Evolutionary conservation across 139 green algal genomes (phyloP), one percentile per base, ranked within the genome.

Genomic region (Tetradesmus lagerheimii): DNA sequence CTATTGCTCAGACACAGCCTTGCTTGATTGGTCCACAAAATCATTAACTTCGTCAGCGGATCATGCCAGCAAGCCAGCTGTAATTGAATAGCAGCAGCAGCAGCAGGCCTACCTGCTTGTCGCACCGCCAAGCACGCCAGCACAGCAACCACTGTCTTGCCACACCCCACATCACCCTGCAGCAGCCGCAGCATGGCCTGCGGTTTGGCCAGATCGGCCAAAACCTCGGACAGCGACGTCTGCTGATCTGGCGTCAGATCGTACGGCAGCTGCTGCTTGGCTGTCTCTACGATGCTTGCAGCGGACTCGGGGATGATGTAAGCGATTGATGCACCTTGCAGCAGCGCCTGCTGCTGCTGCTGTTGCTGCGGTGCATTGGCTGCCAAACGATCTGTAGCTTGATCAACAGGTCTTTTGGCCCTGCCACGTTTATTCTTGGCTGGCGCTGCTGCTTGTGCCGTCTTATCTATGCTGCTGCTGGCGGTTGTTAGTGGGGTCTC

Each of bases 81-180:
- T 27, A 86, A 84, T 88, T 11, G 35, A n/a, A 67, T 16, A n/a
- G 34, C 0, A 64, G 23, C n/a, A 34, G 4, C 14, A 38, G 57
- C 57, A 57, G 35, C 35, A n/a, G 14, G 0, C 39, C 77, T n/a
- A 83, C 93, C 93, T 80, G 85, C 93, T 20, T 15, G 93, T 93
- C 0, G 93, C 94, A 71, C 57, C 8, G 93, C 94, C 79, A 98
- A 84, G 91, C 97, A 92, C 2, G 97, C 94, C 75, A 99, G 85
- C 38, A 99, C 89, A 9, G 97, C 97, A 37, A 99, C 96, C 25
- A 96, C 94, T 0, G 97, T 98, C 90, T 99, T 99, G 89, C 98
- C 98, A 66, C 95, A 97, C 8, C 98, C 98, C 27, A 99, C 98
- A 87, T 99, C 98, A 9, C 98, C 98, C 92, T 99, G 97, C 67